Base-by-base conservation (phyloP, 495 filamentous ascomycete species). In the Rostrohypoxylon terebratum region DNA sequence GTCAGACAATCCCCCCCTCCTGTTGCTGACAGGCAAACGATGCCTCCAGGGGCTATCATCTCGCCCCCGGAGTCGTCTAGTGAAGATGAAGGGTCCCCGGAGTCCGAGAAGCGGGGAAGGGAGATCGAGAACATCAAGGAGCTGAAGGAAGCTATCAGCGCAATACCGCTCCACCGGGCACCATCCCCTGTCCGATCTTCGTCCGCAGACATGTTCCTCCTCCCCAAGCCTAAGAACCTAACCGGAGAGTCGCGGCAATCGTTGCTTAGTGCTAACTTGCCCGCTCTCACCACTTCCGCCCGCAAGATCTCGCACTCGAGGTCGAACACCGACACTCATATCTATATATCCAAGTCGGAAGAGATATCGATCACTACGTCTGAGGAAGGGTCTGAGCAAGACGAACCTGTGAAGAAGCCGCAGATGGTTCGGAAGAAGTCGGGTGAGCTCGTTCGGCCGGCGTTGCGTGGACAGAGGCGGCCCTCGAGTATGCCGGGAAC, bases 401-500 rank as follows among this genome's bases (percentile, higher is more conserved):
- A 91, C 48, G 90, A 90, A 25, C 87, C 90, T 60, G 83, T 69
- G 69, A 81, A 80, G 44, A 94, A 93, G 81, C 94, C 94, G 20
- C 89, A 89, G 20, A 93, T 98, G 90, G 90, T 99, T 59, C 90
- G 96, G 63, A 99, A 99, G 85, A 99, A 99, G 86, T 98, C 96
- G 42, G 96, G 96, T 23, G 96, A 99, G 80, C 87, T 98, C 57
- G 96, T 99, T 58, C 90, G 95, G 71, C 97, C 96, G 4, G 97
- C 96, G 1, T 85, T 99, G 44, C 90, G 95, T 55, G 89, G 90
- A 2, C 86, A 89, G 54, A 87, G 93, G 66, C 90, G 96, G 45
- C 94, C 94, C 0, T 97, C 92, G 0, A 98, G 95, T 80, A 96
- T 98, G 94, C 96, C 96, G 6, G 96, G 96, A 11, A 99, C 96